Conservation (phyloP, 371 early-diverging fungal species). For the Syncephalastrum sp. region DNA sequence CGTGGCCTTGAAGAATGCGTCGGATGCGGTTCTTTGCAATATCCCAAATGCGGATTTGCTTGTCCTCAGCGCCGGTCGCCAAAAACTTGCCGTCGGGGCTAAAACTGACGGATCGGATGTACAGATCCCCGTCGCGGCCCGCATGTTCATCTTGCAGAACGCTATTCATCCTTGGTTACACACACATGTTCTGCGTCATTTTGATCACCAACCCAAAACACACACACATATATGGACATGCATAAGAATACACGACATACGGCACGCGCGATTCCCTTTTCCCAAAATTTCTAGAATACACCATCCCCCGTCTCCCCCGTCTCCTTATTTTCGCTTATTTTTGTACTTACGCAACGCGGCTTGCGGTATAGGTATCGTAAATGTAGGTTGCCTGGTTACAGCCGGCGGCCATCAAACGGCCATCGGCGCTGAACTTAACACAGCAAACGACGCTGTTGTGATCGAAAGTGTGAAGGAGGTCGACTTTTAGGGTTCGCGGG, state of each 20-base stretch:
- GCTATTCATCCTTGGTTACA: slow-evolving; percentile 29
- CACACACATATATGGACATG: not conserved
- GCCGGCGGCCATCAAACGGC: slow-evolving; percentile 89
- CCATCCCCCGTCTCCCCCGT: too few species aligned
- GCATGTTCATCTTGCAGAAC: slow-evolving; percentile 76
- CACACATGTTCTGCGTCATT: too few species aligned
- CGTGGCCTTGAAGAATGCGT: slow-evolving; percentile 82
- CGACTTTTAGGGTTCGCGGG: slow-evolving; percentile 69
- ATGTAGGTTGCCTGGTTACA: slow-evolving; percentile 89
- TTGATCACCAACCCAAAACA: too few species aligned
- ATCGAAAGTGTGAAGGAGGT: slow-evolving; percentile 80
- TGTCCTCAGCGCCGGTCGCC: slow-evolving; percentile 98
- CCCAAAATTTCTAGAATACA: too few species aligned
- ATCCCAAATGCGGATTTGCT: slow-evolving; percentile 89
- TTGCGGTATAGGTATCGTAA: slow-evolving; percentile 78
- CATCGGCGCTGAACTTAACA: slow-evolving; percentile 89
- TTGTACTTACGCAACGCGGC: slow-evolving; percentile 63
- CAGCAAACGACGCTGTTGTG: slow-evolving; percentile 92
- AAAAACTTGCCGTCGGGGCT: slow-evolving; percentile 89
- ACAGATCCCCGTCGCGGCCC: slow-evolving; percentile 67
- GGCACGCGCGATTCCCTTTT: too few species aligned
- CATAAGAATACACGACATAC: not conserved
- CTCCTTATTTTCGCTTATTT: not conserved
- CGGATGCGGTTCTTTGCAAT: slow-evolving; percentile 65
- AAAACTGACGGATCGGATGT: slow-evolving; percentile 95